Conservation (phyloP, 2,329 filamentous ascomycete species). For the Talaromyces sp. region DNA sequence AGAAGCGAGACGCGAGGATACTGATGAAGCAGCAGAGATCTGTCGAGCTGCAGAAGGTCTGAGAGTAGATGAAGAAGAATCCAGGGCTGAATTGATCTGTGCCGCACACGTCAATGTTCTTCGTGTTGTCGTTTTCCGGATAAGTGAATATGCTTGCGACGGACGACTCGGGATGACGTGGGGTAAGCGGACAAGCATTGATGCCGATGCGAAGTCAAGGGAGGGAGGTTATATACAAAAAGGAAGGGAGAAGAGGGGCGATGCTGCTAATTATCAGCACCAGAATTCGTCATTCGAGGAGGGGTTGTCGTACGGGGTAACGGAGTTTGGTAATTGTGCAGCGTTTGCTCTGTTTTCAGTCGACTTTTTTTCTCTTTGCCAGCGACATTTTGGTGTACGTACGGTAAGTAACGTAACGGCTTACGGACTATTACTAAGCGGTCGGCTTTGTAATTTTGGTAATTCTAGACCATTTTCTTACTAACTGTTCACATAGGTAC, state of each 20-base stretch:
- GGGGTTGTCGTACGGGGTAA: not conserved
- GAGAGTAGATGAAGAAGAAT: constrained; percentile 5
- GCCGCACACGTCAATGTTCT: not conserved
- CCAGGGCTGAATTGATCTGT: constrained; percentile 4
- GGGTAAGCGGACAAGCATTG: constrained; percentile 17
- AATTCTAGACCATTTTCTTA: not conserved
- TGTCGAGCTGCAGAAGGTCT: not conserved
- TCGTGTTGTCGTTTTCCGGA: not conserved
- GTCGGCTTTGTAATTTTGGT: not conserved
- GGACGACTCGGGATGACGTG: constrained; percentile 12
- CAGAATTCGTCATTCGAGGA: not conserved
- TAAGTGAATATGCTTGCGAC: constrained; percentile 7
- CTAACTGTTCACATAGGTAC: not conserved
- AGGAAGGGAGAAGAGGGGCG: not conserved
- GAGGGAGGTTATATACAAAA: not conserved
- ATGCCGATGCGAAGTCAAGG: constrained; percentile 6
- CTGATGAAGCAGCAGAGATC: constrained; percentile 4
- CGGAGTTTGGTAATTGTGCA: not conserved
- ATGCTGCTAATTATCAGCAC: not conserved
- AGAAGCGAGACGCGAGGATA: constrained; percentile 35
- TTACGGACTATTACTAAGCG: not conserved
- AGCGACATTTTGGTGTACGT: not conserved
- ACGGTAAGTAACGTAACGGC: not conserved
- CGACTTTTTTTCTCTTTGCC: not conserved
- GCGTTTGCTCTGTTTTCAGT: not conserved